Evolutionary conservation across 1,139 yeast genomes (phyloP), one percentile per base, ranked within the genome.

Genomic region (Geotrichum europaeum): DNA sequence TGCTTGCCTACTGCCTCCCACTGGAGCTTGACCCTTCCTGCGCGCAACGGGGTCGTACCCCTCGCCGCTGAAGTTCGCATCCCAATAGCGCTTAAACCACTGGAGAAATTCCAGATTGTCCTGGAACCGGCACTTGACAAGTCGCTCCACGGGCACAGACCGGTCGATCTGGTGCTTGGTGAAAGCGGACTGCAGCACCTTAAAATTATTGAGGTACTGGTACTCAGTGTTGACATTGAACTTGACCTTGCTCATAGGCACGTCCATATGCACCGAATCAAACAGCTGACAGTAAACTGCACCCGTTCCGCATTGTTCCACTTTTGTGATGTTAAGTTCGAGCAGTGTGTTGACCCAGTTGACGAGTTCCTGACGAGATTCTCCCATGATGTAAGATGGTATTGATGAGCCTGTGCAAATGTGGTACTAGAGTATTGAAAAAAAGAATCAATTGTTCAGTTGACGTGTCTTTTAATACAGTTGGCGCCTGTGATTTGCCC

Each of bases 301-400:
- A 2, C 99, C 99, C 2, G 87, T 84, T 22, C 99, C 99, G 71
- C 97, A 87, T 73, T 91, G 94, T 71, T 95, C 99, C 2, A 94
- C 87, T 69, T 88, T 90, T 58, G 84, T 79, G 68, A 88, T 83
- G 65, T 84, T 79, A 51, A 91, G 74, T 58, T 81, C 81, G 53
- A 90, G 78, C 5, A 89, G 81, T 56, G 81, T 78, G 71, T 92
- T 92, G 66, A 94, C 80, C 98, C 99, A 95, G 62, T 81, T 82
- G 63, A 95, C 76, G 34, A 94, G 81, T 68, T 91, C 97, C 56
- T 87, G 84, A 68, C 98, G 83, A 32, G 95, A 87, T 69, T 87
- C 91, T 36, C 89, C 88, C 69, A 84, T 74, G 47, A 43, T 60
- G 56, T 25, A 20, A 34, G 10, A n/a, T 28, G 6, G 12, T 53